Evolutionary conservation across 495 filamentous ascomycete species (phyloP), one percentile per base, ranked within the genome.

Genomic region (Xylaria nigripes): DNA sequence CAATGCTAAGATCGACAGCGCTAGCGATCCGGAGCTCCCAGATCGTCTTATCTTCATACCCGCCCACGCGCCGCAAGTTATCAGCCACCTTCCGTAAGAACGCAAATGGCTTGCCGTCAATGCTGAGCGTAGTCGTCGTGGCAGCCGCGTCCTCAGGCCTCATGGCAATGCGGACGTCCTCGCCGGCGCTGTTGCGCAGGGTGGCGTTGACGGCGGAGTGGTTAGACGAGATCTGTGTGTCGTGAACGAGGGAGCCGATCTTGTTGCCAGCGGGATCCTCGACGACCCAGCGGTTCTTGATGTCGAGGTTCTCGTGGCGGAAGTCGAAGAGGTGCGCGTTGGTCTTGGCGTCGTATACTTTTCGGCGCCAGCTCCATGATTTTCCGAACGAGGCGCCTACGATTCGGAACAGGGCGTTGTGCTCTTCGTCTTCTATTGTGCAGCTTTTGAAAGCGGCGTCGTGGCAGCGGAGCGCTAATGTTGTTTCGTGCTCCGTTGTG

Each of bases 251-350:
- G 1, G 48, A 48, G 30, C 42, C 25, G 19, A 60, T 23, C 23
- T 52, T 32, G 18, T 13, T 16, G 24, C 16, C 43, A 9, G 27
- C 45, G 5, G 51, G 13, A 30, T 36, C 30, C 24, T 59, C 56
- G 12, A 56, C 29, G 3, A 46, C 25, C 59, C 59, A 61, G 2
- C 34, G 32, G 15, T 50, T 59, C 57, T 61, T 47, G 24, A 50
- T 13, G 47, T 56, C 32, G 10, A 54, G 21, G 32, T 43, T 46
- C 24, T 51, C 23, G 23, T 59, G 50, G 9, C 51, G 45, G 18
- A 56, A 49, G 27, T 55, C 45, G 21, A 59, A 62, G 48, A 60
- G 50, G 25, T 46, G 46, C 12, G 7, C 6, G 16, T 45, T 10
- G n/a, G 18, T 29, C 4, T 29, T 32, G 18, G 25, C 40, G 29